These are phyloP conservation scores for Ichthyophthirius multifiliis DNA, from an alignment of 169 alveolate species.

Conservation along the genomic window DNA sequence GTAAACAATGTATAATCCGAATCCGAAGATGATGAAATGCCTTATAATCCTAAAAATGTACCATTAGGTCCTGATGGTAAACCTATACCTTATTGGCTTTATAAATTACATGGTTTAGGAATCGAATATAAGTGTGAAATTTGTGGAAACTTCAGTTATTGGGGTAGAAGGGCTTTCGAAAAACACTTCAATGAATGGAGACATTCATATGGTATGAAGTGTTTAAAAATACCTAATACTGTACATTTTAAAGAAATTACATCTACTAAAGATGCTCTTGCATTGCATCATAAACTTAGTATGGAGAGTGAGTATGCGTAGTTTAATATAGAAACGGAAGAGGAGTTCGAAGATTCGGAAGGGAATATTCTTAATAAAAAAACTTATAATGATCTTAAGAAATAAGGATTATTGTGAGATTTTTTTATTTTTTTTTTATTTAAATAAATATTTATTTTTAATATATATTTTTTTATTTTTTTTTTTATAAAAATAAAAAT, in stretches of 20 bases:
- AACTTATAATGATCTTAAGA: conserved; percentile 90
- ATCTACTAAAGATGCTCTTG: conserved; percentile 87
- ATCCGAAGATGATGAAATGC: conserved; percentile 90
- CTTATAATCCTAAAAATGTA: conserved; percentile 96
- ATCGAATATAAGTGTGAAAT: conserved; percentile 97
- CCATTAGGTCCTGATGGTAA: conserved; percentile 99
- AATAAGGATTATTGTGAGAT: conserved; percentile 88
- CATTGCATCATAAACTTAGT: conserved; percentile 92
- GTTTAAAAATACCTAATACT: conserved; percentile 99
- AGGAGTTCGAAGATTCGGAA: conserved; percentile 97
- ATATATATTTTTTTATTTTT: too few relatives aligned
- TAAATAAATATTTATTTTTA: too few relatives aligned
- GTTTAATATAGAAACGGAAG: conserved; percentile 91
- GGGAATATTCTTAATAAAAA: conserved; percentile 95
- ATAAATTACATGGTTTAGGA: conserved; percentile 98
- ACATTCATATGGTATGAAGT: conserved; percentile 99
- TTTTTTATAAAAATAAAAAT: too few relatives aligned
- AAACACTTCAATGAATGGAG: conserved; percentile 99
- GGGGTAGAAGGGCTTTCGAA: conserved; percentile 99
- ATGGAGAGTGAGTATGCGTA: conserved; percentile 87
- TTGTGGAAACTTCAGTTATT: conserved; percentile 98
- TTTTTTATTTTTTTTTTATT: too few relatives aligned
- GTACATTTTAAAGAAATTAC: conserved; percentile 96
- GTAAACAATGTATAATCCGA: conserved; percentile 68
- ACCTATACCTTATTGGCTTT: conserved; percentile 99